A percentile compares a stretch with the other conserved stretches of the same genome.
Evolutionary conservation across 2,329 filamentous ascomycete species (phyloP).

Genomic region (Fusarium longipes): DNA sequence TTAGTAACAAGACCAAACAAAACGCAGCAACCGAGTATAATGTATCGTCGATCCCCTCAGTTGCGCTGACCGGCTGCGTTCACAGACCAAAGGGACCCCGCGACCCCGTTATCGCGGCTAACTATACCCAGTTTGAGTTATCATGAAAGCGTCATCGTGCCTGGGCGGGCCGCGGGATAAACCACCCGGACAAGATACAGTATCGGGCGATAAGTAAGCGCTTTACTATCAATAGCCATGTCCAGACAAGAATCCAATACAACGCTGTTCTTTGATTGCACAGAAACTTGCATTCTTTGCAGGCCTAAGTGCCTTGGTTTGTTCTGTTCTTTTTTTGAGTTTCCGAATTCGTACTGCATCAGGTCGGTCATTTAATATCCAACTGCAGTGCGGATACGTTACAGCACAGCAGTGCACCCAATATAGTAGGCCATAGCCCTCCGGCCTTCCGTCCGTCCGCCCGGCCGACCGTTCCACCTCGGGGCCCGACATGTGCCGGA

Average conservation of each 20-base stretch:
- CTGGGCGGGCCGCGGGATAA: conserved; percentile 19
- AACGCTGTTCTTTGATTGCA: conserved; percentile 25
- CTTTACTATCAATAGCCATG: conserved; percentile 15
- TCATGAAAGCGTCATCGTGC: conserved; percentile 41
- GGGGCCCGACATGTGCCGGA: conserved; percentile 28
- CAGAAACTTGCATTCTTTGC: conserved; percentile 25
- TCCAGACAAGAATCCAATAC: conserved; percentile 18
- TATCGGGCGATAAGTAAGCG: conserved; percentile 31
- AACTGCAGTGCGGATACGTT: conserved; percentile 8
- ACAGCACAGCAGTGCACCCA: background rate
- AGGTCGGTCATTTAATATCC: conserved; percentile 14
- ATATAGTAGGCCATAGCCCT: conserved; percentile 1
- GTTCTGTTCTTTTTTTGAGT: background rate
- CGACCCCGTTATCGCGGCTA: conserved; percentile 35
- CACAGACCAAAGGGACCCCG: conserved; percentile 14
- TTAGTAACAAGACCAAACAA: background rate
- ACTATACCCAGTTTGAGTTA: conserved; percentile 12
- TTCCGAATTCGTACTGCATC: conserved; percentile 16
- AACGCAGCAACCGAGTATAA: background rate
- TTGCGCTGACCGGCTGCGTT: conserved; percentile 45
- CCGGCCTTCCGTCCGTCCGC: conserved; percentile 21
- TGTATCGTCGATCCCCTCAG: conserved; percentile 40
- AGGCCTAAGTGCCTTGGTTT: conserved; percentile 16
- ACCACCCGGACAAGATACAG: conserved; percentile 25
- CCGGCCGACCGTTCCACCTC: conserved; percentile 16